A percentile compares a stretch with the other conserved stretches of the same genome.
Conservation (phyloP, 129 eudicot species). For the Gnaphalium uliginosum region DNA sequence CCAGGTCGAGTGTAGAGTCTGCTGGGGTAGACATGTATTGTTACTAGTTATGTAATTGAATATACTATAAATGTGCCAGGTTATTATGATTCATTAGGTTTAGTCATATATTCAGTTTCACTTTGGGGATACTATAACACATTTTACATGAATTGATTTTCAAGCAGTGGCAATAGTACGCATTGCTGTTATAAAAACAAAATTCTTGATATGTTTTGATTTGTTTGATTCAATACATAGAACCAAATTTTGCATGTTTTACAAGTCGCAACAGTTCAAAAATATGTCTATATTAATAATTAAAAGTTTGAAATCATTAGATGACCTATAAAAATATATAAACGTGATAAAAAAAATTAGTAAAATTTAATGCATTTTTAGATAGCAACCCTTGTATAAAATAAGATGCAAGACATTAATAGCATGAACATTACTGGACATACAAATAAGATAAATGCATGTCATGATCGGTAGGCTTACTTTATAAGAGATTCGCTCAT, state of each 20-base stretch:
- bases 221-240: not conserved
- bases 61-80: not conserved
- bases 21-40: constrained; percentile 22
- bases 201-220: not conserved
- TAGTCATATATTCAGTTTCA: not conserved
- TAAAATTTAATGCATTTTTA: too few relatives aligned
- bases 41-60: constrained; percentile 12
- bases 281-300: too few relatives aligned
- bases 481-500: too few relatives aligned
- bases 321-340: too few relatives aligned
- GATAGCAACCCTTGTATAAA: too few relatives aligned
- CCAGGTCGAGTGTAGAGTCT: constrained; percentile 11
- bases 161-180: not conserved
- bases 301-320: not conserved
- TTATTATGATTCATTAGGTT: not conserved
- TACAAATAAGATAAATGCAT: too few relatives aligned
- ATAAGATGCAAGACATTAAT: too few relatives aligned
- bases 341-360: too few relatives aligned
- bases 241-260: not conserved
- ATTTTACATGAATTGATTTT: constrained; percentile 4
- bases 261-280: not conserved
- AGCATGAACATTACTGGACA: too few relatives aligned
- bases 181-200: not conserved
- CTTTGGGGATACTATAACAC: not conserved
- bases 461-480: too few relatives aligned